These are phyloP conservation scores for Exophiala viscosa DNA, from an alignment of 2,329 filamentous ascomycete species.

Conservation along the genomic window DNA sequence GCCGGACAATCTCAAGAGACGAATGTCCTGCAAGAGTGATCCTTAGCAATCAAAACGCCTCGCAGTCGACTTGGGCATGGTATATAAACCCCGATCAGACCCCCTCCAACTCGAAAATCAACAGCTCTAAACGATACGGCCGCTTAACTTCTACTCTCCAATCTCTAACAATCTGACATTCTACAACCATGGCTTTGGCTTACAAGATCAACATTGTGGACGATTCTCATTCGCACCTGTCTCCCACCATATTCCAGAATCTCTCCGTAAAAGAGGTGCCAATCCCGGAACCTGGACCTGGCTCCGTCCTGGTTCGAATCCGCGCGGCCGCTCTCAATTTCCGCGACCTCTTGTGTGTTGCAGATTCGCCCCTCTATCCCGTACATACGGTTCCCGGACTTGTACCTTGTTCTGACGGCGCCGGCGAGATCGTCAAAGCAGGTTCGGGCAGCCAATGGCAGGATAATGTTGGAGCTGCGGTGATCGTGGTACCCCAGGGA, in stretches of 20 bases:
- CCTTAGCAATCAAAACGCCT: no score
- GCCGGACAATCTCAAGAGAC: no score
- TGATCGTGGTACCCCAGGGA: slow-evolving; percentile 2
- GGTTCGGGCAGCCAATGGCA: slow-evolving; percentile 1
- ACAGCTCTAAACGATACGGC: no score
- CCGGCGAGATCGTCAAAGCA: slow-evolving; percentile 38
- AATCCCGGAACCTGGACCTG: not conserved
- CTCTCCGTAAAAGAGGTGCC: not conserved
- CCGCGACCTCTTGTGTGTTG: slow-evolving; percentile 39
- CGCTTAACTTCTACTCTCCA: not conserved
- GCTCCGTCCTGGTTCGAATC: slow-evolving; percentile 57
- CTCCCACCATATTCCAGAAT: slow-evolving; percentile 1
- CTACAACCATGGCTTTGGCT: not conserved
- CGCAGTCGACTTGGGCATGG: no score
- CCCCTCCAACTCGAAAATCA: no score
- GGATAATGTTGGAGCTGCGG: not conserved
- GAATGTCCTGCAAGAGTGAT: no score
- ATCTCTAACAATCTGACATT: not conserved
- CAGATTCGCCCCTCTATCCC: slow-evolving; percentile 1
- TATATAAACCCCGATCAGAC: no score
- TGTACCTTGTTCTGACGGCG: slow-evolving; percentile 40
- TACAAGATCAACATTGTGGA: slow-evolving; percentile 1
- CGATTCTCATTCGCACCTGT: slow-evolving; percentile 1
- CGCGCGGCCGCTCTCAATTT: slow-evolving; percentile 48
- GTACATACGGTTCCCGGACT: slow-evolving; percentile 11